These are phyloP conservation scores for Trypanosoma cruzi DNA, from an alignment of 208 protist species.

Conservation along the genomic window DNA sequence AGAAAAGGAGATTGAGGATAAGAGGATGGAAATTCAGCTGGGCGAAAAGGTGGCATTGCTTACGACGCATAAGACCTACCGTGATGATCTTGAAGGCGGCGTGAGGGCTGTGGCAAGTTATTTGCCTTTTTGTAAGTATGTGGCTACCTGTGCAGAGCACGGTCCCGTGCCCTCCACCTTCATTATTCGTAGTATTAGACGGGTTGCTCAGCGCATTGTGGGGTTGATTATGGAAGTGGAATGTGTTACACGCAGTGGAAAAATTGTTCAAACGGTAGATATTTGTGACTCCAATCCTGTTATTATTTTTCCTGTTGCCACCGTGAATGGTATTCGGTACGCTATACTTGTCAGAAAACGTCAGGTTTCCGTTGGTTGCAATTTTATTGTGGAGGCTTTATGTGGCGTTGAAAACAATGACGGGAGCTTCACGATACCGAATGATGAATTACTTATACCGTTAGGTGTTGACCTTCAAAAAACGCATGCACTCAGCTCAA, in stretches of 20 bases:
- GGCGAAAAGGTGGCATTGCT: slow-evolving; percentile 41
- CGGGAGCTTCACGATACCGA: slow-evolving; percentile 32
- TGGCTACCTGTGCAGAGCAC: slow-evolving; percentile 30
- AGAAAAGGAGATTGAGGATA: not conserved
- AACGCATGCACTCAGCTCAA: slow-evolving; percentile 18
- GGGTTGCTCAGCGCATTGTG: slow-evolving; percentile 64
- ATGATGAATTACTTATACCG: slow-evolving; percentile 28
- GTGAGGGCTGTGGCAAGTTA: slow-evolving; percentile 52
- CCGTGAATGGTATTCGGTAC: slow-evolving; percentile 32
- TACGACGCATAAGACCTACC: slow-evolving; percentile 72
- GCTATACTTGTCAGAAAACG: slow-evolving; percentile 47
- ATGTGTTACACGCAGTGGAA: slow-evolving; percentile 35
- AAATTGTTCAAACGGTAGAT: slow-evolving; percentile 40
- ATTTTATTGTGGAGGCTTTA: slow-evolving; percentile 41
- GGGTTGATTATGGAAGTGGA: slow-evolving; percentile 60
- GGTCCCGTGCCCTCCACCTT: slow-evolving; percentile 51
- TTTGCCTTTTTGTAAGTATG: slow-evolving; percentile 47
- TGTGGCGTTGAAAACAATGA: slow-evolving; percentile 34
- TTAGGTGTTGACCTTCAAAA: slow-evolving; percentile 37
- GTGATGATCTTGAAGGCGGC: slow-evolving; percentile 36
- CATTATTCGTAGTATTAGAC: slow-evolving; percentile 48
- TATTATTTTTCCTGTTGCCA: slow-evolving; percentile 52
- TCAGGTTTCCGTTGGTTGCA: slow-evolving; percentile 38
- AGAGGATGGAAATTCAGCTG: slow-evolving; percentile 61
- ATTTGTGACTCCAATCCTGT: slow-evolving; percentile 38